These are phyloP conservation scores for Sclerotinia sclerotiorum DNA, from an alignment of 2,329 filamentous ascomycete species.

Conservation along the genomic window DNA sequence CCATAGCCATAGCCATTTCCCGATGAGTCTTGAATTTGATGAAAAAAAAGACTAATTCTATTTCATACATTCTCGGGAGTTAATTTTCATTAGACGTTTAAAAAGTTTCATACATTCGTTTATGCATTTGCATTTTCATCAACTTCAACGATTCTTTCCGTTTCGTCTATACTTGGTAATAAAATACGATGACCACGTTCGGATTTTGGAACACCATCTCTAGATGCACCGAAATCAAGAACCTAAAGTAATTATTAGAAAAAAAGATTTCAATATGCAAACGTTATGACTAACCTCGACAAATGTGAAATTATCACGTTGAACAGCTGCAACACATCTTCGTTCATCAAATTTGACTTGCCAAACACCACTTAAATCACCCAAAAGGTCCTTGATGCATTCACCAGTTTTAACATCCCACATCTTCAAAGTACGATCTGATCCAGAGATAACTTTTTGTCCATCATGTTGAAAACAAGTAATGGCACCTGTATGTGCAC, in stretches of 20 bases:
- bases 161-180: constrained; percentile 31
- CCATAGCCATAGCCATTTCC: constrained; percentile 20
- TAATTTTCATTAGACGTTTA: constrained; percentile 21
- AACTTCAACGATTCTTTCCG: constrained; percentile 21
- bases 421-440: constrained; percentile 95
- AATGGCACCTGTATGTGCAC: constrained; percentile 93
- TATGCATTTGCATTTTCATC: constrained; percentile 8
- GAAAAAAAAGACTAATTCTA: neutral
- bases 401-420: constrained; percentile 94
- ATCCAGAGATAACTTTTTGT: constrained; percentile 94
- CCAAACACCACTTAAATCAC: constrained; percentile 95
- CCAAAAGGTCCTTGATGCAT: constrained; percentile 88
- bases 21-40: neutral
- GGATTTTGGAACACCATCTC: constrained; percentile 77
- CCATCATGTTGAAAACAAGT: constrained; percentile 98
- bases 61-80: constrained; percentile 3
- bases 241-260: constrained; percentile 61
- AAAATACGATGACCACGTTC: constrained; percentile 77
- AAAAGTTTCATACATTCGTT: constrained; percentile 19
- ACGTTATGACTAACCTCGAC: constrained; percentile 71
- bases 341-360: constrained; percentile 97
- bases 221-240: constrained; percentile 91
- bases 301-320: constrained; percentile 88
- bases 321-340: constrained; percentile 92
- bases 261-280: neutral